Evolutionary conservation across 495 filamentous ascomycete genomes (phyloP).

Genomic region (Pseudotulostoma volvatum): DNA sequence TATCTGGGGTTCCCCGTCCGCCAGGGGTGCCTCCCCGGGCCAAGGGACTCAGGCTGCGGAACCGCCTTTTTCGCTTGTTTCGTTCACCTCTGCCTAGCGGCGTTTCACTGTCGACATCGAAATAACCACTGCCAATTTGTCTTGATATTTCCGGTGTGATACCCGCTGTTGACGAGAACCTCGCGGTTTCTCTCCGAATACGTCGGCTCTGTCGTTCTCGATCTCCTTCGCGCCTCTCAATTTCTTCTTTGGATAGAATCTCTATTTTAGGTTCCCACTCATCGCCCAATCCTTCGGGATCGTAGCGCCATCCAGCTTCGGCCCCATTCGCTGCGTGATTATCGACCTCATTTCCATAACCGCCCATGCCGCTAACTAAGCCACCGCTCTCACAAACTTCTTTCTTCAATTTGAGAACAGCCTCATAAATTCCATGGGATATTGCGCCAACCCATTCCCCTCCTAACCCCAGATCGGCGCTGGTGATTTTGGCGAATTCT

Average conservation of each 20-base stretch:
- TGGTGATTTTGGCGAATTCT: constrained; percentile 79
- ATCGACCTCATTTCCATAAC: constrained; percentile 61
- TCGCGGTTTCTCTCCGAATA: constrained; percentile 74
- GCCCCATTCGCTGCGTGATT: constrained; percentile 67
- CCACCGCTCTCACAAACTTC: constrained; percentile 86
- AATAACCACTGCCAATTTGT: constrained; percentile 38
- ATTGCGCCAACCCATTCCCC: constrained; percentile 93
- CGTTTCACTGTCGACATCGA: constrained; percentile 45
- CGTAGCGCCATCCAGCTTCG: constrained; percentile 88
- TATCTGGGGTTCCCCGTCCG: constrained; percentile 62
- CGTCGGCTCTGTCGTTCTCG: constrained; percentile 79
- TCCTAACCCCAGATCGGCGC: constrained; percentile 71
- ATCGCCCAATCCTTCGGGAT: constrained; percentile 71
- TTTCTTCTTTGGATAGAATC: constrained; percentile 80
- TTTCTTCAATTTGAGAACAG: constrained; percentile 82
- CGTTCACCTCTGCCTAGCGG: constrained; percentile 75
- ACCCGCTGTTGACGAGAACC: constrained; percentile 72
- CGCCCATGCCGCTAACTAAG: constrained; percentile 51
- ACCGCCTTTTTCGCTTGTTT: constrained; percentile 84
- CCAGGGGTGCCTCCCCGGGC: constrained; percentile 50
- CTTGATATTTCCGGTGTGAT: constrained; percentile 49
- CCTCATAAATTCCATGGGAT: constrained; percentile 93
- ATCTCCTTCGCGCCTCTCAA: constrained; percentile 92
- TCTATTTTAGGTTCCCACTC: constrained; percentile 95
- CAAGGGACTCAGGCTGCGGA: constrained; percentile 70